phyloP scores from a whole-genome alignment of 192 early-diverging fungal genomes.

The Coemansia sp. region DNA sequence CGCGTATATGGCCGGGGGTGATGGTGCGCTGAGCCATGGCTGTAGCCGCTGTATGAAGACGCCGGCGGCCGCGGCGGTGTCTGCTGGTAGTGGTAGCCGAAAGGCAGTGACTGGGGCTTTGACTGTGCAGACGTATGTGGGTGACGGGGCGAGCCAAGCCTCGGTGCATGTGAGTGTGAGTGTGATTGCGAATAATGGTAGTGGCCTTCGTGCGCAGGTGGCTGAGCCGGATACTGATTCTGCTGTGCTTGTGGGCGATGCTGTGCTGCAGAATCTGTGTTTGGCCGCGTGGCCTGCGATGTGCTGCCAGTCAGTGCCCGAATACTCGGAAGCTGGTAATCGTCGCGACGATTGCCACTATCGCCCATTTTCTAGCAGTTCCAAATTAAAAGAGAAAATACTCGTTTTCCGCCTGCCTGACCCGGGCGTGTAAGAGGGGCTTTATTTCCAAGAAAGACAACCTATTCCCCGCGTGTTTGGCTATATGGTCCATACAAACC shows the following conservation, averaged over 20 bases:
- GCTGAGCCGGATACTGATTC: conserved; percentile 1
- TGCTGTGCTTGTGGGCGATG: conserved; percentile 6
- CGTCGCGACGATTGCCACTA: conserved; percentile 18
- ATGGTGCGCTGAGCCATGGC: background rate
- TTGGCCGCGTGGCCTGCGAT: conserved; percentile 1
- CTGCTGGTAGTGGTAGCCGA: conserved; percentile 3
- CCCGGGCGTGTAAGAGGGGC: background rate
- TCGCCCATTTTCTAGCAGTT: conserved; percentile 20
- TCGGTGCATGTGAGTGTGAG: background rate
- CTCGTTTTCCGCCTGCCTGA: background rate
- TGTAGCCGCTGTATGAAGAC: background rate
- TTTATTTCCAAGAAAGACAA: background rate
- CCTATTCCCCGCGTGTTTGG: background rate
- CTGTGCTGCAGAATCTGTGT: conserved; percentile 5
- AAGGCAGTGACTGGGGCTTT: conserved; percentile 11
- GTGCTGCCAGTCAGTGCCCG: conserved; percentile 29
- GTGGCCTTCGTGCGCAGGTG: conserved; percentile 4
- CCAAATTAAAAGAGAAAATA: background rate
- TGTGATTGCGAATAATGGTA: conserved; percentile 2
- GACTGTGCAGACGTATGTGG: conserved; percentile 15
- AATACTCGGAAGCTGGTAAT: conserved; percentile 45
- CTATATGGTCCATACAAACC: too few relatives aligned
- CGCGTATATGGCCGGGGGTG: background rate
- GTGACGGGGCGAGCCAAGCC: background rate
- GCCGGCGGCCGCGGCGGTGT: background rate